Evolutionary conservation across 176 grass and related monocot genomes (phyloP).

Genomic region (Bothriochloa decipiens): DNA sequence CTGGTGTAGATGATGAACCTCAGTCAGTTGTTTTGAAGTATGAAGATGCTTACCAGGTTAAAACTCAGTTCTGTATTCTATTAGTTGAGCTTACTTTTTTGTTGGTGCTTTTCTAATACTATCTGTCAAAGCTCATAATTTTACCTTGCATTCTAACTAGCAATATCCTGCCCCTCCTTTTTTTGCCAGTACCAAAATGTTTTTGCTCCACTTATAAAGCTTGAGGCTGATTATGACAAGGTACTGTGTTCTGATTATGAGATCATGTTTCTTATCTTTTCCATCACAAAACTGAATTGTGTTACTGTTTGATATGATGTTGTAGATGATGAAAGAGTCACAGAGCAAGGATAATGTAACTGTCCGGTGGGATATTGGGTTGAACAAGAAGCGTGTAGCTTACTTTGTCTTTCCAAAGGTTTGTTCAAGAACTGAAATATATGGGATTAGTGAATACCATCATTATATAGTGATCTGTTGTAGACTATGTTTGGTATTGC

Average conservation of each 20-base stretch:
- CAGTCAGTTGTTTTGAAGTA: constrained; percentile 87
- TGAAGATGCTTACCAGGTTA: constrained; percentile 99
- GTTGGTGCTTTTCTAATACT: background rate
- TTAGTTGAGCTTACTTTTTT: constrained; percentile 38
- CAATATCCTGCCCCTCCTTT: background rate
- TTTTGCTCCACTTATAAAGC: constrained; percentile 97
- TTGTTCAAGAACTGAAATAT: constrained; percentile 33
- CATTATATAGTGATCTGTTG: background rate
- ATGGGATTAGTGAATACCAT: background rate
- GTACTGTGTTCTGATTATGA: constrained; percentile 44
- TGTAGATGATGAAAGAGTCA: constrained; percentile 99
- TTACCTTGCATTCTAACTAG: constrained; percentile 35
- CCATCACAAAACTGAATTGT: background rate
- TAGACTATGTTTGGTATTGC: background rate
- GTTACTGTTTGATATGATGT: constrained; percentile 19
- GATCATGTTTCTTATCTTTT: constrained; percentile 1
- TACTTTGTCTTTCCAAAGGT: constrained; percentile 99
- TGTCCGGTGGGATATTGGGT: constrained; percentile 94
- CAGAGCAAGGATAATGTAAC: constrained; percentile 99
- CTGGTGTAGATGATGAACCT: constrained; percentile 97
- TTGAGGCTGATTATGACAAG: constrained; percentile 99
- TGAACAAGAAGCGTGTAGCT: constrained; percentile 97
- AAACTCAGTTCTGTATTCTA: background rate
- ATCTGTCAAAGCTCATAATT: constrained; percentile 6
- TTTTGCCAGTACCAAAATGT: constrained; percentile 96